phyloP scores from a whole-genome alignment of 2,329 filamentous ascomycete species.

The Xylaria sp. region DNA sequence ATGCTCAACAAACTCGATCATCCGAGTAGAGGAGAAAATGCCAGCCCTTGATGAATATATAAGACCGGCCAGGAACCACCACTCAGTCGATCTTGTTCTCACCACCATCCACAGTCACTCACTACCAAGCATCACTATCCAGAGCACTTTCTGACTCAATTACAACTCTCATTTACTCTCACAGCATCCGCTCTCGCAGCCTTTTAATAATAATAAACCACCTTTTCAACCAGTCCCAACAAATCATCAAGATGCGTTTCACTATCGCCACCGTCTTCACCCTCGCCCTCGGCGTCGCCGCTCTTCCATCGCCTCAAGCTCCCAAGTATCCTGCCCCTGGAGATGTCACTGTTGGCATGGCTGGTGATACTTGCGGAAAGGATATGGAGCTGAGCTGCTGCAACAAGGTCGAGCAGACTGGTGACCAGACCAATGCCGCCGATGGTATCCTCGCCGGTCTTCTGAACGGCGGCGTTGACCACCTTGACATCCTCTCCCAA shows the following conservation, averaged over 20 bases:
- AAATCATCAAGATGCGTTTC: constrained; percentile 57
- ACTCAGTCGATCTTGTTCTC: constrained; percentile 23
- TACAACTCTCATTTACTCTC: constrained; percentile 32
- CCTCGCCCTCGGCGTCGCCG: constrained; percentile 50
- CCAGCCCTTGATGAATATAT: constrained; percentile 34
- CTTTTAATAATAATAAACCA: constrained; percentile 5
- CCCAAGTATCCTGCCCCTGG: constrained; percentile 34
- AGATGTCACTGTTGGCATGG: constrained; percentile 47
- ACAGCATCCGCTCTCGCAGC: constrained; percentile 36
- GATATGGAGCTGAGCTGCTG: constrained; percentile 51
- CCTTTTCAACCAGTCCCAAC: constrained; percentile 31
- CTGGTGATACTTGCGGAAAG: constrained; percentile 47
- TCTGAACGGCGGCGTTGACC: constrained; percentile 39
- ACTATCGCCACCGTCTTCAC: constrained; percentile 51
- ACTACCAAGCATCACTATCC: constrained; percentile 37
- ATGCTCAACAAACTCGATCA: constrained; percentile 1
- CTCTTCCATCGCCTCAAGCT: constrained; percentile 34
- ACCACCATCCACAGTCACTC: constrained; percentile 39
- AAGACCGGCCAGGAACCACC: constrained; percentile 25
- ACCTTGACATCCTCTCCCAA: constrained; percentile 47
- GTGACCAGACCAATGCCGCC: constrained; percentile 43
- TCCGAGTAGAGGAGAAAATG: constrained; percentile 8
- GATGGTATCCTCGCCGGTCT: constrained; percentile 45
- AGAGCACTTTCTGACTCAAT: constrained; percentile 39
- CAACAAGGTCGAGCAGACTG: constrained; percentile 48